Conservation (phyloP, 106 monocot genomes). For the Dactylorhiza incarnata region DNA sequence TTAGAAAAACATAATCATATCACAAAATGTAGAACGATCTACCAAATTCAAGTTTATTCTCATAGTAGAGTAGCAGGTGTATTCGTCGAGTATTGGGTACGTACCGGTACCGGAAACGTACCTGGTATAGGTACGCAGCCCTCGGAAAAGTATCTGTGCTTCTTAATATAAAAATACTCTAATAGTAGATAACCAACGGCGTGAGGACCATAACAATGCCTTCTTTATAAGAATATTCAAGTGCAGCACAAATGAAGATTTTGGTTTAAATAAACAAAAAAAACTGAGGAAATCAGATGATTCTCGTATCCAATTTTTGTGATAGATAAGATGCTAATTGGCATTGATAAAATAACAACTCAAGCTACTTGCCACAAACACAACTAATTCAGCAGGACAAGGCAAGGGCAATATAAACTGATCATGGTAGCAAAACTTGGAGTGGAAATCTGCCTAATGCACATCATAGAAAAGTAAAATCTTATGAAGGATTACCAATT, state of each 20-base stretch:
- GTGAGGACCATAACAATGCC: too few relatives aligned
- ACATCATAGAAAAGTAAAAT: neutral
- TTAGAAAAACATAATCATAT: too few relatives aligned
- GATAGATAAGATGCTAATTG: neutral
- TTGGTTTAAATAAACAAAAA: neutral
- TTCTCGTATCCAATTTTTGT: neutral
- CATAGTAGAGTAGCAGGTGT: too few relatives aligned
- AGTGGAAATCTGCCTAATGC: neutral
- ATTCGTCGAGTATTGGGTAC: too few relatives aligned
- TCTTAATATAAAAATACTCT: too few relatives aligned
- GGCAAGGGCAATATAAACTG: neutral
- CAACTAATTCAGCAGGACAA: neutral
- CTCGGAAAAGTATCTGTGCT: too few relatives aligned
- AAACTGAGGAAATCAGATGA: neutral
- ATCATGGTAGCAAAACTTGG: neutral
- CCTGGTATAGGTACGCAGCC: too few relatives aligned
- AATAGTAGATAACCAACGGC: too few relatives aligned
- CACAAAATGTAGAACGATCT: too few relatives aligned
- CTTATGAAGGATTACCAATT: constrained; percentile 49
- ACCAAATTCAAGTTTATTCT: too few relatives aligned
- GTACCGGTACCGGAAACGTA: too few relatives aligned
- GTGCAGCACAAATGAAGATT: neutral
- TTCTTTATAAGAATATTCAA: neutral
- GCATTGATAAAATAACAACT: neutral
- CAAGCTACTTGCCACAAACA: neutral